These are phyloP conservation scores for Psidium friedrichsthalianum DNA, from an alignment of 345 rosid genomes.

Conservation along the genomic window DNA sequence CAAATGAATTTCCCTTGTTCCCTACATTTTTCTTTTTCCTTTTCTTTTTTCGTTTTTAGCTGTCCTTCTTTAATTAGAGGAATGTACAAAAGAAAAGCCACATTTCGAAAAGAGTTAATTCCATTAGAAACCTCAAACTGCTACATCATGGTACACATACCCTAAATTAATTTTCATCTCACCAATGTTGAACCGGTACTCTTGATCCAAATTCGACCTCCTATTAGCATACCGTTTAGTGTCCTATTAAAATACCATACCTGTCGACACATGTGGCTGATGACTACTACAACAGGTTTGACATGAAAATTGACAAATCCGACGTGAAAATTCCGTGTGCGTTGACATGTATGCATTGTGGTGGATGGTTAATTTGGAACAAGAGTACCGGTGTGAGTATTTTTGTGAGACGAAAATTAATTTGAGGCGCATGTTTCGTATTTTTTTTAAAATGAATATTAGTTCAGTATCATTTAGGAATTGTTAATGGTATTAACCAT, in stretches of 20 bases:
- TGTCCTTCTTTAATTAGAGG: neutral
- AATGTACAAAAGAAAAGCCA: neutral
- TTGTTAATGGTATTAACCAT: neutral
- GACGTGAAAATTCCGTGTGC: no score
- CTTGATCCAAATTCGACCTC: neutral
- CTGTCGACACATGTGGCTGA: no score
- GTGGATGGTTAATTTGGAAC: neutral
- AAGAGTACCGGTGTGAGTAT: no score
- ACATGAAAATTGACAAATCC: no score
- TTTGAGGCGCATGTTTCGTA: neutral
- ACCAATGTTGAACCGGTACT: neutral
- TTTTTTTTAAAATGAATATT: neutral
- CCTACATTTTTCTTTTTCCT: neutral
- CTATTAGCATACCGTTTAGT: no score
- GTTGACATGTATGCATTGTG: no score
- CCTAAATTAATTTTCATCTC: neutral
- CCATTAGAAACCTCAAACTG: neutral
- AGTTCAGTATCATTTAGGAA: neutral
- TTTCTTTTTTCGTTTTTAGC: neutral
- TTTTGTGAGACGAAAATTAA: neutral
- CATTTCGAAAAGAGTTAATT: neutral
- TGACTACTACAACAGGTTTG: no score
- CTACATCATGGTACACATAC: no score
- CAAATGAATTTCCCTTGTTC: neutral
- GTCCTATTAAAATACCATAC: no score